phyloP scores from a whole-genome alignment of 441 rosid genomes.

The Syzygium malaccense region DNA sequence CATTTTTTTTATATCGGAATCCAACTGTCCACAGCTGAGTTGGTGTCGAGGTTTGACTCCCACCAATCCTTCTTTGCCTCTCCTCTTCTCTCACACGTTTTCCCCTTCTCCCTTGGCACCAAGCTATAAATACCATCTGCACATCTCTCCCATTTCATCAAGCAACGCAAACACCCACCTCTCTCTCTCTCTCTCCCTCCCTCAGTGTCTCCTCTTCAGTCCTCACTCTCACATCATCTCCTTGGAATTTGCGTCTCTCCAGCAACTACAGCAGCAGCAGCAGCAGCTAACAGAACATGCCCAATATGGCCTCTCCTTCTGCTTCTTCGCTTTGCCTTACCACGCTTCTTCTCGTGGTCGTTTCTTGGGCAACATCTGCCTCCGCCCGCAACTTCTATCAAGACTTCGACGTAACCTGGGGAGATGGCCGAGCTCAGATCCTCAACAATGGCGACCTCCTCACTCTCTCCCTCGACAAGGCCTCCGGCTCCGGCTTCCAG shows the following conservation, averaged over 20 bases:
- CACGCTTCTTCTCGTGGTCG: not conserved
- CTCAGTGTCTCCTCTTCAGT: not conserved
- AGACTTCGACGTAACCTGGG: not conserved
- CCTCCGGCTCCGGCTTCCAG: not conserved
- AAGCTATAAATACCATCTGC: not conserved
- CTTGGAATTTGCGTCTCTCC: not conserved
- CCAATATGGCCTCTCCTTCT: not conserved
- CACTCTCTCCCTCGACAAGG: not conserved
- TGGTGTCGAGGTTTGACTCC: not conserved
- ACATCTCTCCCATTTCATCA: not conserved
- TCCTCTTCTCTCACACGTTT: not conserved
- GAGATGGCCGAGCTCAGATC: not conserved
- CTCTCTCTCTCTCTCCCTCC: not conserved
- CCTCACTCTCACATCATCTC: not conserved
- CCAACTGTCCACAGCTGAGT: not conserved
- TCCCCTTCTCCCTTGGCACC: not conserved
- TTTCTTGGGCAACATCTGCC: not conserved
- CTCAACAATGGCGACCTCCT: not conserved
- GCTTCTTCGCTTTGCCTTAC: not conserved
- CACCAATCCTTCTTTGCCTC: not conserved
- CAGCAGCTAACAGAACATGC: not conserved
- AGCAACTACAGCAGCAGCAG: not conserved
- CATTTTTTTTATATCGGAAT: not conserved
- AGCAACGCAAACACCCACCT: not conserved
- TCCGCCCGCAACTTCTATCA: not conserved